phyloP scores from a whole-genome alignment of 23 red algal genomes.

The Porphyridium purpureum region DNA sequence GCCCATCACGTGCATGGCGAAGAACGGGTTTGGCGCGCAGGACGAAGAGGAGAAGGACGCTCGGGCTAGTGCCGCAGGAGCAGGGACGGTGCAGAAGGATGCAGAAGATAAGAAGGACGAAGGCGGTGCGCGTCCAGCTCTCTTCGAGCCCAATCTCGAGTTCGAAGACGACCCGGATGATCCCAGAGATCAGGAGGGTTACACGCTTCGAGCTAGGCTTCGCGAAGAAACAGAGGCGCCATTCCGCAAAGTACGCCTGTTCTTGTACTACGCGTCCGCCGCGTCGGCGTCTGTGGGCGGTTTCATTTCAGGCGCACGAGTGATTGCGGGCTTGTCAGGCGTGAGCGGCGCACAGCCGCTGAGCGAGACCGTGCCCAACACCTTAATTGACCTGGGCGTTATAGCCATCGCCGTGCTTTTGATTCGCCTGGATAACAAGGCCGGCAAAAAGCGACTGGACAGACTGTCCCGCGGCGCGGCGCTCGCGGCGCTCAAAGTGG shows the following conservation, averaged over 20 bases:
- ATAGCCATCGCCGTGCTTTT: constrained; percentile 15
- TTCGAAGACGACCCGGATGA: too few relatives aligned
- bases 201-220: constrained; percentile 21
- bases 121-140: too few relatives aligned
- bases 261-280: constrained; percentile 48
- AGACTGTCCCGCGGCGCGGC: constrained; percentile 50
- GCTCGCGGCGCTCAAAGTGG: constrained; percentile 28
- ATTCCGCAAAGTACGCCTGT: constrained; percentile 78
- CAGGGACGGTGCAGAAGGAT: too few relatives aligned
- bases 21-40: too few relatives aligned
- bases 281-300: constrained; percentile 45
- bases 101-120: too few relatives aligned
- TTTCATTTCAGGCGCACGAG: constrained; percentile 29
- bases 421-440: constrained; percentile 14
- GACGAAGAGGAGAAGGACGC: too few relatives aligned
- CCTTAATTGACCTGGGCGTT: constrained; percentile 17
- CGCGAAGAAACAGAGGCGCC: constrained; percentile 91
- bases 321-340: constrained; percentile 37
- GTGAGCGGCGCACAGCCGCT: constrained; percentile 35
- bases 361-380: constrained; percentile 36
- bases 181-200: too few relatives aligned
- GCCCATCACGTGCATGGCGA: too few relatives aligned
- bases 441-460: constrained; percentile 40
- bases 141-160: too few relatives aligned
- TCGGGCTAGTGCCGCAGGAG: too few relatives aligned